Conservation (phyloP, 768 basidiomycete genomes). For the Daedalea quercina region DNA sequence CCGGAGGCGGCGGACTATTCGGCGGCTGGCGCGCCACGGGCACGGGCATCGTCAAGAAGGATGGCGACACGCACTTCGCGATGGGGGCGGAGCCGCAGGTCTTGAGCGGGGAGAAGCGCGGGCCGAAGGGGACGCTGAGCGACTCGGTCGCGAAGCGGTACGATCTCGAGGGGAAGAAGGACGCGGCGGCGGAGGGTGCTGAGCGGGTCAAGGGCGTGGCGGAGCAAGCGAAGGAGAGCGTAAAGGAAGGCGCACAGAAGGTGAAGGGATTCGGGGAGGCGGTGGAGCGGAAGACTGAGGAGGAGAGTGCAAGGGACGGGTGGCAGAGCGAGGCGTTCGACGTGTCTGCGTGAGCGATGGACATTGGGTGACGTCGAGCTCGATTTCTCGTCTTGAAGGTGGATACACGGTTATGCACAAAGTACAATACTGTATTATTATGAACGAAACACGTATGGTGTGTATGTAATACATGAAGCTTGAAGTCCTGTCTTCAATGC, state of each 20-base stretch:
- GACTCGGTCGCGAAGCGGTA: constrained; percentile 28
- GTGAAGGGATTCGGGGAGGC: constrained; percentile 26
- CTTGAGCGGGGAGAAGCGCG: constrained; percentile 57
- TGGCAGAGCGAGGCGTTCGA: constrained; percentile 35
- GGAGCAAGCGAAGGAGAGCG: constrained; percentile 18
- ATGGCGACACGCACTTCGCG: constrained; percentile 41
- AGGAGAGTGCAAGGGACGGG: constrained; percentile 25
- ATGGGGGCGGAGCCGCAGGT: constrained; percentile 74
- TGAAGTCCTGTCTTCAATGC: no score
- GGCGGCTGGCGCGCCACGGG: constrained; percentile 51
- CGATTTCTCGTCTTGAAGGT: no score
- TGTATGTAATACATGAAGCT: no score
- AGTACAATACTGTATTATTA: no score
- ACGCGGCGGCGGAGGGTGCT: background rate
- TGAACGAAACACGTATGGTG: no score
- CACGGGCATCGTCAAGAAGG: constrained; percentile 55
- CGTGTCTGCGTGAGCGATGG: constrained; percentile 5
- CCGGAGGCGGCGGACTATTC: constrained; percentile 26
- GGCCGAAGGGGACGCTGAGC: constrained; percentile 52
- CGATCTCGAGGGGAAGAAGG: constrained; percentile 22
- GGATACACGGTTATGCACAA: no score
- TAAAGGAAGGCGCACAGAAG: constrained; percentile 21
- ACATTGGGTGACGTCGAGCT: no score
- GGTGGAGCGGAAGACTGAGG: constrained; percentile 24
- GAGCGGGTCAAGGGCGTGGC: constrained; percentile 18